phyloP scores from a whole-genome alignment of 768 basidiomycete species.

The Leucogyrophana mollusca region DNA sequence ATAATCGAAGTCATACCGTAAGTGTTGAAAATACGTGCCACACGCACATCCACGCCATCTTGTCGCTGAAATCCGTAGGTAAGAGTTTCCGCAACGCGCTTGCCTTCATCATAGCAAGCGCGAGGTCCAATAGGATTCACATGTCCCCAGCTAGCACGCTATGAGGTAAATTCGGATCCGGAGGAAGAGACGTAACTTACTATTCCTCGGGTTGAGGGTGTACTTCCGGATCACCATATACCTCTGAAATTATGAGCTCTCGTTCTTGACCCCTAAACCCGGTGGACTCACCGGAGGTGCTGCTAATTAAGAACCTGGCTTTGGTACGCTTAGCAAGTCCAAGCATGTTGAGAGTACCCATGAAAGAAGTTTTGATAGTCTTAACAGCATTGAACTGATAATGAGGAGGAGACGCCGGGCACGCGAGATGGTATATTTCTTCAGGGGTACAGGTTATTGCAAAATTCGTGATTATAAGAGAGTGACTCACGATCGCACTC shows the following conservation, averaged over 20 bases:
- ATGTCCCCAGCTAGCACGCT: conserved; percentile 78
- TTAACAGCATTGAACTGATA: conserved; percentile 99
- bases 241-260: conserved; percentile 52
- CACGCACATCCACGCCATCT: conserved; percentile 93
- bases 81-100: conserved; percentile 97
- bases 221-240: conserved; percentile 97
- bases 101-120: conserved; percentile 99
- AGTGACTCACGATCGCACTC: conserved; percentile 88
- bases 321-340: conserved; percentile 97
- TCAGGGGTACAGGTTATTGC: conserved; percentile 5
- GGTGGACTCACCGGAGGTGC: conserved; percentile 78
- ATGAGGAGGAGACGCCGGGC: conserved; percentile 95
- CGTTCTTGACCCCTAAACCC: conserved; percentile 2
- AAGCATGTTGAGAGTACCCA: conserved; percentile 98
- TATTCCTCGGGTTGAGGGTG: conserved; percentile 97
- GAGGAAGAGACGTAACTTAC: conserved; percentile 44
- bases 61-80: conserved; percentile 96
- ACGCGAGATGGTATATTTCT: conserved; percentile 99
- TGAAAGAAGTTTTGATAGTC: conserved; percentile 97
- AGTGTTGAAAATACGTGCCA: conserved; percentile 98
- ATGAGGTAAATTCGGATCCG: conserved; percentile 12
- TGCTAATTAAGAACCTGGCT: conserved; percentile 93
- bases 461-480: neutral
- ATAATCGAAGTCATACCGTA: conserved; percentile 49
- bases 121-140: conserved; percentile 98